A percentile compares a stretch with the other conserved stretches of the same genome.
These are phyloP conservation scores for Fraxinus floribunda DNA, from an alignment of 305 asterid genomes.

Conservation along the genomic window DNA sequence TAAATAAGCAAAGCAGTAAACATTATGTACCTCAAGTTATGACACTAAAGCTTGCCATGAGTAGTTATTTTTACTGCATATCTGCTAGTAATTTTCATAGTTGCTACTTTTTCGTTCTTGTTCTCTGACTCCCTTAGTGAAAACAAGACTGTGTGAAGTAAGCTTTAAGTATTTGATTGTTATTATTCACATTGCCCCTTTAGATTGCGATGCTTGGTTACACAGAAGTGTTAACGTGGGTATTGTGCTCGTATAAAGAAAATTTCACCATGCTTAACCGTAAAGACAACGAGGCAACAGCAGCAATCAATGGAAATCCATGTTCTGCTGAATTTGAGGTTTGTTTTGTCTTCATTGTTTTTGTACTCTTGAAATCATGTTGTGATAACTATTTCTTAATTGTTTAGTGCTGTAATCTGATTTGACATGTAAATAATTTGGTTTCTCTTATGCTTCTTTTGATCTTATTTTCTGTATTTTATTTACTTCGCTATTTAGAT, in stretches of 20 bases:
- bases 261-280: slow-evolving; percentile 79
- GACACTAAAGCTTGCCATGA: background rate
- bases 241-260: slow-evolving; percentile 75
- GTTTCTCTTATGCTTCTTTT: background rate
- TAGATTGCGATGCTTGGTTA: slow-evolving; percentile 87
- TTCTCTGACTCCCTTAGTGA: background rate
- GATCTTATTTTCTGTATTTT: background rate
- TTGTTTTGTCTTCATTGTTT: slow-evolving; percentile 9
- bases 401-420: background rate
- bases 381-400: background rate
- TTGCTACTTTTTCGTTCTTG: background rate
- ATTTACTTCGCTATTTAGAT: background rate
- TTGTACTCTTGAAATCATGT: background rate
- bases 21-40: background rate
- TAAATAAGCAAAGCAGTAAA: background rate
- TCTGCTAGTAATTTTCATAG: background rate
- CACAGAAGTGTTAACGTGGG: slow-evolving; percentile 73
- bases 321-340: slow-evolving; percentile 96
- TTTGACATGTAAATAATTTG: background rate
- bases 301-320: slow-evolving; percentile 81
- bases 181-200: slow-evolving; percentile 3
- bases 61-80: background rate
- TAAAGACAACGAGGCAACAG: slow-evolving; percentile 63
- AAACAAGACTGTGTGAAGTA: background rate
- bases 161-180: background rate